phyloP scores from a whole-genome alignment of 2,329 filamentous ascomycete species.

The Paecilomyces dactylethromorphus region DNA sequence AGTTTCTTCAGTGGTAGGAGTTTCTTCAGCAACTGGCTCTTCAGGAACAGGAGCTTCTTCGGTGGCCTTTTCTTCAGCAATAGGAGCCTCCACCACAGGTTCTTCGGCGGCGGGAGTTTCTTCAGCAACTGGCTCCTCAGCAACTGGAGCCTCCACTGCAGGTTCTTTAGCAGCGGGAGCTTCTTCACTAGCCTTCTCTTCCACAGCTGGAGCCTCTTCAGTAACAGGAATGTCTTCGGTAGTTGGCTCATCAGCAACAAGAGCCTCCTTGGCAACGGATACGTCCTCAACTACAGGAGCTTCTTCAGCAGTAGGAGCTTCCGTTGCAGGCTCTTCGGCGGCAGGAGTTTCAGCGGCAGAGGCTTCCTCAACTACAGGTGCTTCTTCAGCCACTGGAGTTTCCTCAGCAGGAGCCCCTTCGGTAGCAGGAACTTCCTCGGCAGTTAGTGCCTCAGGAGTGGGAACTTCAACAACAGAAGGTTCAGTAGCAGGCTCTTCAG shows the following conservation, averaged over 20 bases:
- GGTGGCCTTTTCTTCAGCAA: neutral
- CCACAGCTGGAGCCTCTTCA: neutral
- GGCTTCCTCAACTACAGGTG: neutral
- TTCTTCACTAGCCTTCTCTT: conserved; percentile 1
- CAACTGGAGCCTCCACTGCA: too few relatives aligned
- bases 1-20: neutral
- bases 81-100: neutral
- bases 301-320: too few relatives aligned
- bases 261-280: neutral
- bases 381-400: conserved; percentile 1
- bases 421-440: too few relatives aligned
- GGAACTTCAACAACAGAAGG: neutral
- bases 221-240: too few relatives aligned
- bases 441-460: too few relatives aligned
- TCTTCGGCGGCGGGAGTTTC: conserved; percentile 1
- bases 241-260: neutral
- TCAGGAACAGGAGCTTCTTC: neutral
- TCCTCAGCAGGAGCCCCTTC: neutral
- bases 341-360: neutral
- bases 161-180: neutral
- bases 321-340: too few relatives aligned
- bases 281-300: neutral
- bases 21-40: neutral
- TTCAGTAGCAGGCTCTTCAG: neutral
- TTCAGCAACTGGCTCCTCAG: conserved; percentile 1